Base-by-base conservation (phyloP, 2,329 filamentous ascomycete species). In the Venturia aucupariae region DNA sequence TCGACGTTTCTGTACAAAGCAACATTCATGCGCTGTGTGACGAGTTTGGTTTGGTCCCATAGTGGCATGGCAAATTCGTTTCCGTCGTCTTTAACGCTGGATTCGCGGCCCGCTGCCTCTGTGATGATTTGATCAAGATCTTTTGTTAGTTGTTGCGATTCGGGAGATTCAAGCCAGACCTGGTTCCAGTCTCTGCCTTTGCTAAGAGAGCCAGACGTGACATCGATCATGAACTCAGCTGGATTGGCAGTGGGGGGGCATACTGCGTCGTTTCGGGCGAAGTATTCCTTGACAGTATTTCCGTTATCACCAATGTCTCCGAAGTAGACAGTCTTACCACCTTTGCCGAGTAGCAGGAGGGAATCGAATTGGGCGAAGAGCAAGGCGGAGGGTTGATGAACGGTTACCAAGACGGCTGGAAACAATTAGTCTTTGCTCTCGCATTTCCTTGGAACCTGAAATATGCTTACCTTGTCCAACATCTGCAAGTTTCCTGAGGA, bases 321-420 rank as follows among this genome's bases (percentile, higher is more conserved):
- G 70, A 88, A 88, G 71, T 88, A 89, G 0, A 86, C 83, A 1
- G 84, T 87, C 68, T 82, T 82, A 10, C 87, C 87, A 3, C 86
- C 87, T 67, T 78, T 82, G n/a, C 85, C 82, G 0, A 90, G 80
- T 0, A 89, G 76, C 0, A 89, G 77, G 0, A 90, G 80, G 0
- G 81, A 82, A 67, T 90, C 87, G 65, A 90, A 90, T 39, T 86
- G 80, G 10, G 84, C 80, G 63, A 90, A 89, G 0, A 90, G 76
- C 11, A 85, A 81, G 0, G 85, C 84, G 1, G 85, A 87, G 0
- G 87, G 87, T 72, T 90, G 87, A 68, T 90, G 87, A 48, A 90
- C 89, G 0, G 87, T 90, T 66, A 85, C 85, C 0, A 90, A 75
- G 1, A 90, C 82, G 4, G 87, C 86, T 55, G 24, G 15, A 10